Base-by-base conservation (phyloP, 2,329 filamentous ascomycete species). In the Neofusicoccum cordaticola region DNA sequence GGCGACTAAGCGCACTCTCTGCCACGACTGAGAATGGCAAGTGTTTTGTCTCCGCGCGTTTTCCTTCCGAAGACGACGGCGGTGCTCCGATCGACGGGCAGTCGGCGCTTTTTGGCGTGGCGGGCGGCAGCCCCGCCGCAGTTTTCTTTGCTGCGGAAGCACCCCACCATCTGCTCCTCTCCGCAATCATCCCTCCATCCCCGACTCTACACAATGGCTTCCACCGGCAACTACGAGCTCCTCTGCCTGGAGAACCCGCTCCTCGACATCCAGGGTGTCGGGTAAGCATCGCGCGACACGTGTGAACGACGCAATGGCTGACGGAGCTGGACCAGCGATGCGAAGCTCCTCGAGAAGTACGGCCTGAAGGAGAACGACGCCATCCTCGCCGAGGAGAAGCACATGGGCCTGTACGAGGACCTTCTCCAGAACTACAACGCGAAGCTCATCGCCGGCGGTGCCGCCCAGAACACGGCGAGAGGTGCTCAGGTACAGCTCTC, bases 171-270 rank as follows among this genome's bases (percentile, higher is more conserved):
- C 58, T 37, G 9, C 35, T 15, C 13, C 45, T 31, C 56, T 60
- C 56, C 56, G 31, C 56, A 60, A 13, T 47, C 9, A 27, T 42
- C 35, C 53, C 37, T 42, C 34, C 44, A 22, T 51, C 17, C 37
- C 58, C 45, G 62, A 47, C 56, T 22, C 64, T 57, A 61, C 66
- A 81, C 73, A 74, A 96, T 96, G 92, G 85, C 91, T 76, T 79
- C 88, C 71, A 77, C 80, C 72, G 90, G 93, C 82, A 89, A 93
- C 80, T 98, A 90, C 83, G 85, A 91, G 80, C 90, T 99, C 74
- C 86, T 98, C 75, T 95, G 90, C 81, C 83, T 99, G 74, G 95
- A 97, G 89, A 99, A 99, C 82, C 95, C 95, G 79, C 89, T 99
- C 73, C 90, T 99, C 74, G 94, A 99, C 78, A 99, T 99, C 79